phyloP scores from a whole-genome alignment of 164 flowering plant species.

The Taxillus chinensis region DNA sequence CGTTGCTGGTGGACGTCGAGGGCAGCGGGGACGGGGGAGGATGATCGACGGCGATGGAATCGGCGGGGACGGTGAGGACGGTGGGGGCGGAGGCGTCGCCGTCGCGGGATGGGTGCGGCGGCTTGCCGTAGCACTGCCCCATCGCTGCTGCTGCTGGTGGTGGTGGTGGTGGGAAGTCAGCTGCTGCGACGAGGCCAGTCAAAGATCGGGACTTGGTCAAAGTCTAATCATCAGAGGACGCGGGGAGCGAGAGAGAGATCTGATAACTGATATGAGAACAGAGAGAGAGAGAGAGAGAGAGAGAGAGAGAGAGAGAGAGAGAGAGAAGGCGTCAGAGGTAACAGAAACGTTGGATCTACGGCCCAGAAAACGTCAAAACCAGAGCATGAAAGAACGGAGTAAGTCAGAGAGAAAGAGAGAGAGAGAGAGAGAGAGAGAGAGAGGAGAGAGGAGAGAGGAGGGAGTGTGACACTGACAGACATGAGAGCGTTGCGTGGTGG shows the following conservation, averaged over 20 bases:
- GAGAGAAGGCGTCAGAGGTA: too few relatives aligned
- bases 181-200: background rate
- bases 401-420: background rate
- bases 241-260: too few relatives aligned
- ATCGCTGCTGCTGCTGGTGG: background rate
- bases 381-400: background rate
- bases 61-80: background rate
- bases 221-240: background rate
- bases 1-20: conserved; percentile 9
- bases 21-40: background rate
- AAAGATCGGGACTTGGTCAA: background rate
- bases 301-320: too few relatives aligned
- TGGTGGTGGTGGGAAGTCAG: background rate
- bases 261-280: too few relatives aligned
- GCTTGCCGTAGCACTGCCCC: background rate
- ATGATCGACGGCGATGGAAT: background rate
- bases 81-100: background rate
- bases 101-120: background rate
- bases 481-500: background rate
- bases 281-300: too few relatives aligned
- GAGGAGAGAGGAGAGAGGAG: background rate
- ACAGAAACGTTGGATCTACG: background rate
- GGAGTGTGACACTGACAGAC: background rate
- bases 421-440: background rate
- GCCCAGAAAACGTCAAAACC: background rate